phyloP scores from a whole-genome alignment of 2,329 filamentous ascomycete species.

The Coleophoma crateriformis region DNA sequence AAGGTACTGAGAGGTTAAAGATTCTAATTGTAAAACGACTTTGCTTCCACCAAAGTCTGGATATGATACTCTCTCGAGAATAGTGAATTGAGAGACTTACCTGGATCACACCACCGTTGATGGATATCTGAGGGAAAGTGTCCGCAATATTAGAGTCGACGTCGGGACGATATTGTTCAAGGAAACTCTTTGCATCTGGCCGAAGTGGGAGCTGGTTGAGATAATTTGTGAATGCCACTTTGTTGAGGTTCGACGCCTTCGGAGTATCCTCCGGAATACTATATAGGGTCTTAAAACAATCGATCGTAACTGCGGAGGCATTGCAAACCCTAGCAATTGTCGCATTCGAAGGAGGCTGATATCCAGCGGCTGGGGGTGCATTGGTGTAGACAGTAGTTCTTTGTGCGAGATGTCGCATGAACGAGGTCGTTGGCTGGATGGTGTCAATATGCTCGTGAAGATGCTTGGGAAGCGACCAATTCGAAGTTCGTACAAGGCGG shows the following conservation, averaged over 20 bases:
- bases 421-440: conserved; percentile 56
- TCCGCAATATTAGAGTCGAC: no score
- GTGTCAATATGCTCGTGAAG: conserved; percentile 53
- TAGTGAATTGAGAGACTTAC: no score
- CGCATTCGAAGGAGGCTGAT: not conserved
- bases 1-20: no score
- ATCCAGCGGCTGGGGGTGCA: not conserved
- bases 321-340: conserved; percentile 56
- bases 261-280: conserved; percentile 13
- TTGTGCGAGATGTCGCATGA: conserved; percentile 36
- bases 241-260: conserved; percentile 10
- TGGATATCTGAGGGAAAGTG: no score
- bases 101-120: no score
- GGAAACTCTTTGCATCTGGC: conserved; percentile 14
- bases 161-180: conserved; percentile 14
- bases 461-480: conserved; percentile 52
- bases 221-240: conserved; percentile 18
- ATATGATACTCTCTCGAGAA: no score
- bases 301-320: conserved; percentile 9
- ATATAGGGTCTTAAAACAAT: conserved; percentile 19
- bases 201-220: conserved; percentile 15
- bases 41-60: no score
- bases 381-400: not conserved
- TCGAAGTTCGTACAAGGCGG: conserved; percentile 42
- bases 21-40: no score